Evolutionary conservation across 2,329 filamentous ascomycete genomes (phyloP).

Genomic region (Fusarium dlaminii): DNA sequence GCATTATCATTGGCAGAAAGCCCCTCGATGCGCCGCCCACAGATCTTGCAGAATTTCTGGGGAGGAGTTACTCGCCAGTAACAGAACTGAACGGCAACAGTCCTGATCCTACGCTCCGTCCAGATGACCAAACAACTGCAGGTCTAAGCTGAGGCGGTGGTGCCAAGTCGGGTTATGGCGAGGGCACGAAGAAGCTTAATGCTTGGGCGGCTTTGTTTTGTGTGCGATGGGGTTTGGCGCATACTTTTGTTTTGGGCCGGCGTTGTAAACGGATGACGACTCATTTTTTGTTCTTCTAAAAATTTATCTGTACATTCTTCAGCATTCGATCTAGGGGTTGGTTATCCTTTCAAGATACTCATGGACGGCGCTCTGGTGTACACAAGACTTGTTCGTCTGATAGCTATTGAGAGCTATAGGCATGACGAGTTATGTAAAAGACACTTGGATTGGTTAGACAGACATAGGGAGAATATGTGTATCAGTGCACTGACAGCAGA

Average conservation of each 20-base stretch:
- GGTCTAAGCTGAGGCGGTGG: neutral
- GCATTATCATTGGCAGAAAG: conserved; percentile 61
- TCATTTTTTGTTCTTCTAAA: neutral
- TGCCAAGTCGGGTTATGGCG: neutral
- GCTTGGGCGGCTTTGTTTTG: conserved; percentile 11
- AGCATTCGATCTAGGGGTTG: conserved; percentile 25
- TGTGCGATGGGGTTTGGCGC: conserved; percentile 30
- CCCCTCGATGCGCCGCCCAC: conserved; percentile 48
- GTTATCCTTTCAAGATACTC: conserved; percentile 22
- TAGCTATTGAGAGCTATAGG: conserved; percentile 1
- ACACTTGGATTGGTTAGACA: conserved; percentile 1
- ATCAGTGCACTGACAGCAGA: neutral
- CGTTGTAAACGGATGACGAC: conserved; percentile 36
- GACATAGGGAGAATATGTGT: neutral
- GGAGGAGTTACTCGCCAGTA: conserved; percentile 27
- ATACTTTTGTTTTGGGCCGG: conserved; percentile 29
- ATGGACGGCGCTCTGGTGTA: conserved; percentile 34
- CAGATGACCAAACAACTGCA: conserved; percentile 24
- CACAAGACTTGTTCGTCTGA: conserved; percentile 15
- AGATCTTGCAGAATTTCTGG: conserved; percentile 29
- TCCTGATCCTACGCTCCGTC: conserved; percentile 38
- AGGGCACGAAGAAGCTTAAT: conserved; percentile 6
- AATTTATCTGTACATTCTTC: conserved; percentile 34
- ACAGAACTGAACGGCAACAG: conserved; percentile 32
- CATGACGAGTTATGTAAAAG: conserved; percentile 1